phyloP scores from a whole-genome alignment of 2,329 filamentous ascomycete species.

The Cladophialophora chaetospira region DNA sequence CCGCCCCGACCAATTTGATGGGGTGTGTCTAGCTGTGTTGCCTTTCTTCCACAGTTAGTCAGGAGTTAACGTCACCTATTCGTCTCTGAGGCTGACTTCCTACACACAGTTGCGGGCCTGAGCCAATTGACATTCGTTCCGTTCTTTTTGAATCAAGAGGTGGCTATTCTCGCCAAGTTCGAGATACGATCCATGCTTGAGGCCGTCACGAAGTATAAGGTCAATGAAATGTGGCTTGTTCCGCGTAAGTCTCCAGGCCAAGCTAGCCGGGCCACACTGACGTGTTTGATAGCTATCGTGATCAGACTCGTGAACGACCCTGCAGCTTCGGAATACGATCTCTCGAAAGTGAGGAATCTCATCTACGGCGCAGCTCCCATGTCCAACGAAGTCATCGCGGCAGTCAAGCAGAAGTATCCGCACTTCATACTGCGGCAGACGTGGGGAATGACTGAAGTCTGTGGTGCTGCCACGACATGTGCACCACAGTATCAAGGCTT shows the following conservation, averaged over 20 bases:
- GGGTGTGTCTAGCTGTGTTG: conserved; percentile 15
- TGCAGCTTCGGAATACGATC: conserved; percentile 47
- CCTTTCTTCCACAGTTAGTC: conserved; percentile 20
- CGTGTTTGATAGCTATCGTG: conserved; percentile 13
- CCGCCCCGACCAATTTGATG: conserved; percentile 3
- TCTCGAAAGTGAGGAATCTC: conserved; percentile 65
- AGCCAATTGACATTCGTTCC: conserved; percentile 20
- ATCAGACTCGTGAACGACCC: conserved; percentile 21
- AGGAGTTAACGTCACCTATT: neutral
- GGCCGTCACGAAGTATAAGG: conserved; percentile 19
- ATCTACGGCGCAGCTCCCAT: conserved; percentile 79
- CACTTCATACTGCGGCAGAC: conserved; percentile 68
- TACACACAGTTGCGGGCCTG: conserved; percentile 16
- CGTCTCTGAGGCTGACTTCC: neutral
- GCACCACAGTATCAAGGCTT: conserved; percentile 8
- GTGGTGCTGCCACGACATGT: conserved; percentile 29
- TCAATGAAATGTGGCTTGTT: conserved; percentile 23
- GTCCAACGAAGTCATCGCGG: conserved; percentile 69
- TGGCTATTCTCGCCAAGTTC: conserved; percentile 23
- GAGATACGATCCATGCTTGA: conserved; percentile 23
- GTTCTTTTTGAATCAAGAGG: conserved; percentile 17
- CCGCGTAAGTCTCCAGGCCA: conserved; percentile 13
- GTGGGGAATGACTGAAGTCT: conserved; percentile 76
- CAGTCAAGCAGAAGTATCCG: conserved; percentile 65
- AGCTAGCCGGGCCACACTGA: neutral